phyloP scores from a whole-genome alignment of 768 basidiomycete species.

The Mycena amicta region DNA sequence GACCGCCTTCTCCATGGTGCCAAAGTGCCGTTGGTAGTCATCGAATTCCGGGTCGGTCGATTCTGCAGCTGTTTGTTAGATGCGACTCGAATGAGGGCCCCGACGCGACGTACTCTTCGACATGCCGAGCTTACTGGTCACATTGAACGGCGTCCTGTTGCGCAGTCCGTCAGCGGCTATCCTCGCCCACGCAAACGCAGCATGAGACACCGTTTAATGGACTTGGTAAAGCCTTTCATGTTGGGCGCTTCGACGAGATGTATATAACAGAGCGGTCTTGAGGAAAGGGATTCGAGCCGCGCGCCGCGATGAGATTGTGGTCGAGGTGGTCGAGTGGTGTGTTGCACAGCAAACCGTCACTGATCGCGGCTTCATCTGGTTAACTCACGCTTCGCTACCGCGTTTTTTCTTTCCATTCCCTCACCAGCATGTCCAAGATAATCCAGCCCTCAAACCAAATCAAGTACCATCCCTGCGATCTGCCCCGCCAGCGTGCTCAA shows the following conservation, averaged over 20 bases:
- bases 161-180: slow-evolving; percentile 3
- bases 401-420: slow-evolving; percentile 3
- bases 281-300: too few species aligned
- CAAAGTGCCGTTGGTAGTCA: slow-evolving; percentile 80
- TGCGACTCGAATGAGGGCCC: slow-evolving; percentile 3
- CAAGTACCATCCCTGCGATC: slow-evolving; percentile 50
- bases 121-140: slow-evolving; percentile 88
- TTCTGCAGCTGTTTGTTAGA: slow-evolving; percentile 43
- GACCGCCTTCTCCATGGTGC: slow-evolving; percentile 72
- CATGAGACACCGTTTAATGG: slow-evolving; percentile 65
- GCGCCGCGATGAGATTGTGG: background rate
- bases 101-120: slow-evolving; percentile 72
- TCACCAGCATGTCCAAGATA: slow-evolving; percentile 51
- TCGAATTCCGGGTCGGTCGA: slow-evolving; percentile 90
- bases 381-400: background rate
- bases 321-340: background rate
- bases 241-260: slow-evolving; percentile 15
- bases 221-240: slow-evolving; percentile 88
- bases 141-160: slow-evolving; percentile 83
- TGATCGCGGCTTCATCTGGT: background rate
- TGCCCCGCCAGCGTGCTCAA: slow-evolving; percentile 9
- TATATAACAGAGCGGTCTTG: background rate
- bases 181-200: background rate
- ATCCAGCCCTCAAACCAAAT: slow-evolving; percentile 90
- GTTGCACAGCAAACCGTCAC: background rate